Evolutionary conservation across 2,329 filamentous ascomycete species (phyloP), one percentile per base, ranked within the genome.

Genomic region (Fusarium ambrosium): DNA sequence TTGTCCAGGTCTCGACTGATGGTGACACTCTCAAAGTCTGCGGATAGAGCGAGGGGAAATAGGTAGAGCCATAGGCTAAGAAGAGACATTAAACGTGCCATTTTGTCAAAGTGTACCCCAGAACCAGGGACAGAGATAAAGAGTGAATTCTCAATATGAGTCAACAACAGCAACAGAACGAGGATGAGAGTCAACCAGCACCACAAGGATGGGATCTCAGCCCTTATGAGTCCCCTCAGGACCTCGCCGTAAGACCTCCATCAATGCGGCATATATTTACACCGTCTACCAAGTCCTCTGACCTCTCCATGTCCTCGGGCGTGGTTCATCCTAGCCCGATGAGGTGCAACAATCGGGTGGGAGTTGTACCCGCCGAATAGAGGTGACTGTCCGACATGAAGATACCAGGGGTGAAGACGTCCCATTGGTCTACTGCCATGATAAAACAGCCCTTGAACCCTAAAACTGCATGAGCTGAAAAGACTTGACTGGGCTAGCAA

Each of bases 381-480:
- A 69, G 66, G 39, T 39, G 53, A 29, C 60, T 53, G 27, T 53
- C 63, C 20, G 6, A n/a, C 22, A n/a, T 71, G 56, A 37, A 64
- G 41, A 45, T 55, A 45, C 48, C 66, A 78, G 76, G 76, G 74
- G 68, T 34, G 39, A 29, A 5, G 10, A 4, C 20, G 13, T 37
- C 32, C 45, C 6, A 78, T 77, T 78, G 76, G 76, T 9, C 4
- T 22, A 51, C 11, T 51, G 2, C 9, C 20, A 20, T 32, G 39
- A 55, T 66, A 59, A 61, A 63, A 64, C 68, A 36, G 61, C 36
- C 43, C 62, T 63, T 61, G 37, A 53, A n/a, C 37, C 39, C 9
- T 29, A 11, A 16, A 53, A 34, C 24, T 75, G 73, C 75, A 71
- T 68, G 69, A 76, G 76, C 76, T 78, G 76, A 76, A 69, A 11